Evolutionary conservation across 2,329 filamentous ascomycete genomes (phyloP), one percentile per base, ranked within the genome.

Genomic region (Venturia effusa): DNA sequence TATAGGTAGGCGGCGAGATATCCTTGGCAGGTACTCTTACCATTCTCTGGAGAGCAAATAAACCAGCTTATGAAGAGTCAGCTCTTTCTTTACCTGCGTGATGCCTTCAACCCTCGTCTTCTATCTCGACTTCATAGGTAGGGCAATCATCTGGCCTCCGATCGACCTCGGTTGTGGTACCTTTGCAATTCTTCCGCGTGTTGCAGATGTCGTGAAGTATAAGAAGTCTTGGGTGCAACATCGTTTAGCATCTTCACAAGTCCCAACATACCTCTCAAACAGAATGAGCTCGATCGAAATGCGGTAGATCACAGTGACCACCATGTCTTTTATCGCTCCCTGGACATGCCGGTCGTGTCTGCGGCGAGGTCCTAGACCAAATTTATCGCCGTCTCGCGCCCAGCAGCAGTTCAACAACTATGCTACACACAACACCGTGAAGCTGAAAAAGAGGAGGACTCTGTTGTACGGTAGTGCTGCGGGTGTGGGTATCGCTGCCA

Each of bases 401-500:
- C 27, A 51, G 27, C 32, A 48, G 13, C n/a, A n/a, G 27, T 37
- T 40, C 61, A 51, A 27, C 22, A 54, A 39, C n/a, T 51, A 55
- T 43, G 51, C 41, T n/a, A 51, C 45, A 40, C 24, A 59, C n/a
- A 57, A n/a, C 27, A 54, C n/a, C 19, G 48, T 48, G 30, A 61
- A 57, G 30, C 32, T n/a, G 37, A 59, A 40, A 17, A 63, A 61
- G 62, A 45, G 27, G 62, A 60, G 54, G 37, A 60, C 22, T 32
- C 4, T 66, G 19, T 11, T 66, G 19, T 61, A 63, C 27, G 17
- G 24, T 5, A 59, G 22, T 10, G 39, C 24, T 27, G 64, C 27
- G 10, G 64, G 57, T 24, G 13, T 40, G 55, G 60, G 43, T 11
- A 65, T 62, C 27, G 75, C 75, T 39, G 75, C 76, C 8, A 76